A percentile compares a stretch with the other conserved stretches of the same genome.
Conservation (phyloP, 225 moss, liverwort and hornwort species). For the Anthoceros angustus region DNA sequence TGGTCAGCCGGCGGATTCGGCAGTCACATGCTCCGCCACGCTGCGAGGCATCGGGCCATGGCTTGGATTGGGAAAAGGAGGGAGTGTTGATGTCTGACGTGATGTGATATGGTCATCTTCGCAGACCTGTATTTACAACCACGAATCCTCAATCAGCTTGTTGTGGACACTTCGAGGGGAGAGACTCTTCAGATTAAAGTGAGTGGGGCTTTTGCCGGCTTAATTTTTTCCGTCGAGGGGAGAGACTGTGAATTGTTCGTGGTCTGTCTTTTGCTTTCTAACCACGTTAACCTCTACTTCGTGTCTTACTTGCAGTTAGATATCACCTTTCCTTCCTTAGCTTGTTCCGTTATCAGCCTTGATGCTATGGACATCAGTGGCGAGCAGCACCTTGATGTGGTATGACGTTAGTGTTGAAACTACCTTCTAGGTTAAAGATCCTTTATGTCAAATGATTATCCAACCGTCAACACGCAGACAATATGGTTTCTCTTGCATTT, state of each 20-base stretch:
- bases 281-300: not conserved
- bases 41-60: too few species aligned
- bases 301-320: slow-evolving; percentile 42
- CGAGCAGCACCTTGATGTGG: slow-evolving; percentile 98
- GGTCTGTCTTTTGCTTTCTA: not conserved
- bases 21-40: too few species aligned
- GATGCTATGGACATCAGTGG: slow-evolving; percentile 99
- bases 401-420: slow-evolving; percentile 13
- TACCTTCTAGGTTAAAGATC: too few species aligned
- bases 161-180: slow-evolving; percentile 89
- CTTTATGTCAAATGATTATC: too few species aligned
- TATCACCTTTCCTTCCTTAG: slow-evolving; percentile 87
- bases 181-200: slow-evolving; percentile 81
- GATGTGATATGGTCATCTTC: slow-evolving; percentile 9
- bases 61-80: too few species aligned
- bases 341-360: slow-evolving; percentile 94
- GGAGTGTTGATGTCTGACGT: too few species aligned
- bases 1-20: too few species aligned
- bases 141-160: slow-evolving; percentile 41
- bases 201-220: slow-evolving; percentile 10
- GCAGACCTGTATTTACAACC: slow-evolving; percentile 62
- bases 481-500: not conserved
- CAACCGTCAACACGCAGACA: too few species aligned
- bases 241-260: not conserved
- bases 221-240: not conserved